Base-by-base conservation (phyloP, 805 yeast genomes). In the Candida incommunis region DNA sequence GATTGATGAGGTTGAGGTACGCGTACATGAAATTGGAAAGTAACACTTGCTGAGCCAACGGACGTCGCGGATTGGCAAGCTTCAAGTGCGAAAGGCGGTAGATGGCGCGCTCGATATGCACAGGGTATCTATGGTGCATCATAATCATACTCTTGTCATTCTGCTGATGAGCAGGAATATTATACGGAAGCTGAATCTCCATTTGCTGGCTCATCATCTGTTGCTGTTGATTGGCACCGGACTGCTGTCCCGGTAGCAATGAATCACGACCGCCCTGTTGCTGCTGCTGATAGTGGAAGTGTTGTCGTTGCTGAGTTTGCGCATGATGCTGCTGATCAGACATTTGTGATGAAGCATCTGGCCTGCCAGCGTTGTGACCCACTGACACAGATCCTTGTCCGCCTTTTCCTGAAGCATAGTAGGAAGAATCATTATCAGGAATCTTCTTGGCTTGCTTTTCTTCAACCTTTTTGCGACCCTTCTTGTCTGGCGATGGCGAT, bases 11-110 rank as follows among this genome's bases (percentile, higher is more conserved):
- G 58, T 92, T 90, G 68, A 92, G 72, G 63, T 92, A 92, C 0
- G 96, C 90, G 59, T 92, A 92, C 98, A 92, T 92, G 74, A 92
- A 92, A 61, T 92, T 92, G 48, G 96, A 85, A 51, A 92, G 65
- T 43, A 92, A 62, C 1, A 92, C 98, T 60, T 92, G 98, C 60
- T 92, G 96, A 31, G 87, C 72, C 50, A 92, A 66, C 23, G 94
- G 92, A 48, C 97, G 69, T 58, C 86, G 82, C 1, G 97, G 90
- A 62, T 92, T 94, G 22, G 97, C 95, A 51, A 92, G 70, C 61
- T 92, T 92, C 59, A 92, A 67, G 63, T 92, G 98, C 44, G 95
- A 83, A 46, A 92, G 69, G 46, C 98, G 69, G 62, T 92, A 92
- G 43, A 92, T 83, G 0, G 98, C 98, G 35, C 98, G 72, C 62